Evolutionary conservation across 2,329 filamentous ascomycete species (phyloP).

Genomic region (Hypoxylon sp.): DNA sequence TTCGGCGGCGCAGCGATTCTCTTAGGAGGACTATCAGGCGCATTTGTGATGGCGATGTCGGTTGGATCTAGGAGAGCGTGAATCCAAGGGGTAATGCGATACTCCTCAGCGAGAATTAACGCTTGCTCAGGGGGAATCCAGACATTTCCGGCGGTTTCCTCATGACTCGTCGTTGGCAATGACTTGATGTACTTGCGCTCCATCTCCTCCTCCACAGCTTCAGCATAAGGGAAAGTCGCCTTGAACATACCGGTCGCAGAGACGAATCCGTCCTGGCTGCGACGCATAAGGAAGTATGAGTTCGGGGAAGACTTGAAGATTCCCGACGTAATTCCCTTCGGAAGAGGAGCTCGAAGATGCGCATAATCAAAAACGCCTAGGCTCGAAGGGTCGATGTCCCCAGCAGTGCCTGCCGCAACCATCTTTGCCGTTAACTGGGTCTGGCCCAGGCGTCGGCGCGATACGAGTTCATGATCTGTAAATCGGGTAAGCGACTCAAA

Average conservation of each 20-base stretch:
- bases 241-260: conserved; percentile 95
- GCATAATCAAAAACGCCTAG: conserved; percentile 95
- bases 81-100: conserved; percentile 89
- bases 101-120: conserved; percentile 86
- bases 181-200: conserved; percentile 90
- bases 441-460: conserved; percentile 90
- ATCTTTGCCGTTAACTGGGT: conserved; percentile 91
- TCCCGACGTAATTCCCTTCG: conserved; percentile 90
- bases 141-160: conserved; percentile 96
- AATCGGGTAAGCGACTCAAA: conserved; percentile 41
- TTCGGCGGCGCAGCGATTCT: conserved; percentile 86
- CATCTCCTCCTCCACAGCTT: conserved; percentile 77
- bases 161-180: conserved; percentile 82
- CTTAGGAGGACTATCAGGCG: conserved; percentile 78
- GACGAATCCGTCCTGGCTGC: conserved; percentile 86
- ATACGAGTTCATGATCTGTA: conserved; percentile 80
- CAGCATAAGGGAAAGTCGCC: conserved; percentile 86
- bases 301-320: conserved; percentile 92
- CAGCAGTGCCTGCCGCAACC: conserved; percentile 77
- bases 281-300: conserved; percentile 97
- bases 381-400: conserved; percentile 79
- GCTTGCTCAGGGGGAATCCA: conserved; percentile 92
- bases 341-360: conserved; percentile 91
- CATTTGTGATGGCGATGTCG: conserved; percentile 74
- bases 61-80: conserved; percentile 91